Percentiles rank a stretch among this genome's conserved stretches.
Conservation (phyloP, 2,329 filamentous ascomycete genomes). For the Byssothecium circinans region DNA sequence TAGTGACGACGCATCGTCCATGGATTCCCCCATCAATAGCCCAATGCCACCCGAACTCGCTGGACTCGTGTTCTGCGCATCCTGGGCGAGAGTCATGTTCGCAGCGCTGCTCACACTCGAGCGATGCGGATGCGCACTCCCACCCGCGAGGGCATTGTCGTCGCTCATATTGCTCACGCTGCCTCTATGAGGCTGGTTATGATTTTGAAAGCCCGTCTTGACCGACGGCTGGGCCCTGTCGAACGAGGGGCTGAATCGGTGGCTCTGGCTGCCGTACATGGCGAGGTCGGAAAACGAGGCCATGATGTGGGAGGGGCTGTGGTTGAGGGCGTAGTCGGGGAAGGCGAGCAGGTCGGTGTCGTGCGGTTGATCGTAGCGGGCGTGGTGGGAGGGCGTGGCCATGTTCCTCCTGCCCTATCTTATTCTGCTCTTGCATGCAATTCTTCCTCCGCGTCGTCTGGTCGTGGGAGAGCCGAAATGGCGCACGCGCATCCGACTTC, state of each 20-base stretch:
- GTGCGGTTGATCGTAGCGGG: slow-evolving; percentile 28
- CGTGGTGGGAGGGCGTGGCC: slow-evolving; percentile 13
- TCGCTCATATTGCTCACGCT: slow-evolving; percentile 38
- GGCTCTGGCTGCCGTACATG: slow-evolving; percentile 30
- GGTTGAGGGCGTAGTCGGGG: slow-evolving; percentile 37
- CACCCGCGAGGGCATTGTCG: too few relatives aligned
- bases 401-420: background rate
- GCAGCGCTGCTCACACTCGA: slow-evolving; percentile 39
- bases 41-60: slow-evolving; percentile 36
- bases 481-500: too few relatives aligned
- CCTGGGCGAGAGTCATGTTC: slow-evolving; percentile 17
- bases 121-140: too few relatives aligned
- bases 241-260: slow-evolving; percentile 23
- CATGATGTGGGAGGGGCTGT: slow-evolving; percentile 33
- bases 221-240: slow-evolving; percentile 25
- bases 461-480: too few relatives aligned
- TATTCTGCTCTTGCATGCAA: too few relatives aligned
- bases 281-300: slow-evolving; percentile 36
- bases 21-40: slow-evolving; percentile 32
- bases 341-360: slow-evolving; percentile 40
- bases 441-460: too few relatives aligned
- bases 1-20: too few relatives aligned
- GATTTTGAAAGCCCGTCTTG: slow-evolving; percentile 26
- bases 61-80: slow-evolving; percentile 41
- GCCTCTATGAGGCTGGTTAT: slow-evolving; percentile 19